Evolutionary conservation across 805 yeast genomes (phyloP), one percentile per base, ranked within the genome.

Genomic region (Starmerella bombi): DNA sequence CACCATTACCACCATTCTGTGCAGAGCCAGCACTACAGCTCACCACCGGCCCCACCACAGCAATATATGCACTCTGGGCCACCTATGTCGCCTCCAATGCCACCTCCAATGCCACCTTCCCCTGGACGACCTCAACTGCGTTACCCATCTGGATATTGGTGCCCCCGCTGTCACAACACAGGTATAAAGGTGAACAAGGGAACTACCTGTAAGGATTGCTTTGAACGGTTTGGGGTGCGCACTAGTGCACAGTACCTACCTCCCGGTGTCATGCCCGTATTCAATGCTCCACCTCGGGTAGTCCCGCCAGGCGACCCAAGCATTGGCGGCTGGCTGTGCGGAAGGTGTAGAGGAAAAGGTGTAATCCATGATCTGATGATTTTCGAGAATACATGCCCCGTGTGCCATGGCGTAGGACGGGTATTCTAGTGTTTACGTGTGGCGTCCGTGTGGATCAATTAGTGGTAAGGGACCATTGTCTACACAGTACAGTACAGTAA

Each of bases 291-390:
- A 14, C 54, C 54, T 19, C 48, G 53, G 16, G 60, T 71, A 9
- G 77, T 80, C 2, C 55, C 50, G 15, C 88, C 93, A 0, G 93
- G 93, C 1, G 93, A 82, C 52, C 86, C 91, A 1, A 53, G 74
- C 25, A 58, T 71, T 48, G 93, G 94, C 2, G 93, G 94, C 1
- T 58, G 65, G 0, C 50, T 77, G 2, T 82, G 94, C 60, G 82
- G 81, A 0, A 63, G 74, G 38, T 83, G 91, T 52, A 56, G 77
- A 35, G 91, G 91, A 1, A 42, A 67, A 1, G 91, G 93, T 0
- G 49, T 66, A 38, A 64, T 67, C 1, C 59, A 62, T 22, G 71
- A 73, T 49, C 59, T 79, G 37, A 62, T 80, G 25, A 52, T 80
- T 8, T 82, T 77, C 51, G 68, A 71, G 31, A 79, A 75, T 39